Evolutionary conservation across 495 filamentous ascomycete species (phyloP).

Genomic region (Penicillium diatomitis): DNA sequence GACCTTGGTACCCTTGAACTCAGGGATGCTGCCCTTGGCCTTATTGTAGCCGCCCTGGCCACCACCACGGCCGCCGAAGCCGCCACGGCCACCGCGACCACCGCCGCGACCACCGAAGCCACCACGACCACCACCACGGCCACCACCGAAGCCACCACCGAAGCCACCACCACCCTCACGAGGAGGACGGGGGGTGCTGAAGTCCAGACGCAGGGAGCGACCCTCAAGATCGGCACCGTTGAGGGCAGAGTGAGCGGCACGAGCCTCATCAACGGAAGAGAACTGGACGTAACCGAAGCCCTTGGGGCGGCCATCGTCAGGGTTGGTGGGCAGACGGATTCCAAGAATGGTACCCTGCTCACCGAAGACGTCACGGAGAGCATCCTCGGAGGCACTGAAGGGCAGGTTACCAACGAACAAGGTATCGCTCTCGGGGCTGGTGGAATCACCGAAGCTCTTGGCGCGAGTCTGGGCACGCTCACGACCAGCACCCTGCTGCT

Average conservation of each 20-base stretch:
- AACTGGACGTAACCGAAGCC: constrained; percentile 93
- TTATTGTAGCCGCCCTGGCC: constrained; percentile 37
- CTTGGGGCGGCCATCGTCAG: constrained; percentile 78
- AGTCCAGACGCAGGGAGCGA: constrained; percentile 82
- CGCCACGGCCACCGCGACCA: constrained; percentile 44
- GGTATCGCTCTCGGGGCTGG: constrained; percentile 69
- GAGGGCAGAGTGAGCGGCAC: constrained; percentile 62
- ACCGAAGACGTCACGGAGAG: constrained; percentile 65
- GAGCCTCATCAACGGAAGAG: constrained; percentile 75
- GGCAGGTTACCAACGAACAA: constrained; percentile 90
- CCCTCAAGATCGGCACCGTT: constrained; percentile 69
- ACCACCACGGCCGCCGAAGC: constrained; percentile 45
- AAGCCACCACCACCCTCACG: constrained; percentile 33
- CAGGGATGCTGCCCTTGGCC: constrained; percentile 66
- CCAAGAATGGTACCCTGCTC: constrained; percentile 60
- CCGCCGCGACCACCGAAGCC: constrained; percentile 40
- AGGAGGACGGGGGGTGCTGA: constrained; percentile 65
- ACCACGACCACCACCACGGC: constrained; percentile 43
- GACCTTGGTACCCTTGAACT: constrained; percentile 87
- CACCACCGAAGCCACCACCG: constrained; percentile 44
- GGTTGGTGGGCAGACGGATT: constrained; percentile 84
- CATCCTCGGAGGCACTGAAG: constrained; percentile 73
- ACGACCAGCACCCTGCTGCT: constrained; percentile 32
- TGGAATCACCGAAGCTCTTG: constrained; percentile 67
- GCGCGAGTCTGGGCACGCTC: constrained; percentile 61